phyloP scores from a whole-genome alignment of 495 filamentous ascomycete genomes.

The Extremus antarcticus region DNA sequence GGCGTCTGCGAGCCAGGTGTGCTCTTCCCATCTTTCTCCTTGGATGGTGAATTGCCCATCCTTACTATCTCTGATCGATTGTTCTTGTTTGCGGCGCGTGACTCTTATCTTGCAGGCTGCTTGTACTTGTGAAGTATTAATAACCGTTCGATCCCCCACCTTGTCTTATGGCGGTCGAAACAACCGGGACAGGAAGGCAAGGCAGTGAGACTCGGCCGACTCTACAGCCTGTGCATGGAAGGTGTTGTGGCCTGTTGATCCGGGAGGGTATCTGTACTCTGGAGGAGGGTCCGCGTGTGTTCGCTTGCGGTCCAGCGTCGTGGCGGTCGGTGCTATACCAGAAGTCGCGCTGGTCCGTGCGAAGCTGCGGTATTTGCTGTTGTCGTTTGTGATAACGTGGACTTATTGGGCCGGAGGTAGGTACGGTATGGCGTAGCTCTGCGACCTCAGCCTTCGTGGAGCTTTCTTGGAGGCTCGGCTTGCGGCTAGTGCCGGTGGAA shows the following conservation, averaged over 20 bases:
- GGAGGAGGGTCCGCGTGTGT: constrained; percentile 8
- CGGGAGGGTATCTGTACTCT: constrained; percentile 4
- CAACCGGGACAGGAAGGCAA: constrained; percentile 44
- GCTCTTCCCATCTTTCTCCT: constrained; percentile 53
- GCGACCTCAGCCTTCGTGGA: background rate
- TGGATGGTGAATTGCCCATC: constrained; percentile 94
- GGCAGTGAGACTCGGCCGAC: constrained; percentile 40
- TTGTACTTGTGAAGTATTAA: background rate
- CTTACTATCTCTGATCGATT: constrained; percentile 14
- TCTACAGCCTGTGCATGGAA: constrained; percentile 20
- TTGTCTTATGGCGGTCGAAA: constrained; percentile 45
- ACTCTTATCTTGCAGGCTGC: background rate
- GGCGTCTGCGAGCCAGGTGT: constrained; percentile 34
- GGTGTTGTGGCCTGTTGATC: constrained; percentile 14
- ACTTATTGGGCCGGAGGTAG: background rate
- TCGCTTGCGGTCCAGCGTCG: constrained; percentile 5
- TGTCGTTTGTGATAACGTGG: background rate
- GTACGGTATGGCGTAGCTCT: background rate
- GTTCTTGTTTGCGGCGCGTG: no score
- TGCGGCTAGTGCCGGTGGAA: background rate
- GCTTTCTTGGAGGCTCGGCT: background rate
- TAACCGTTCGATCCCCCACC: background rate
- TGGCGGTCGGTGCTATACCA: background rate
- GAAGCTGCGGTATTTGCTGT: background rate
- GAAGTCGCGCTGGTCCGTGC: background rate